Evolutionary conservation across 2,329 filamentous ascomycete genomes (phyloP).

Genomic region (Lasiodiplodia sp.): DNA sequence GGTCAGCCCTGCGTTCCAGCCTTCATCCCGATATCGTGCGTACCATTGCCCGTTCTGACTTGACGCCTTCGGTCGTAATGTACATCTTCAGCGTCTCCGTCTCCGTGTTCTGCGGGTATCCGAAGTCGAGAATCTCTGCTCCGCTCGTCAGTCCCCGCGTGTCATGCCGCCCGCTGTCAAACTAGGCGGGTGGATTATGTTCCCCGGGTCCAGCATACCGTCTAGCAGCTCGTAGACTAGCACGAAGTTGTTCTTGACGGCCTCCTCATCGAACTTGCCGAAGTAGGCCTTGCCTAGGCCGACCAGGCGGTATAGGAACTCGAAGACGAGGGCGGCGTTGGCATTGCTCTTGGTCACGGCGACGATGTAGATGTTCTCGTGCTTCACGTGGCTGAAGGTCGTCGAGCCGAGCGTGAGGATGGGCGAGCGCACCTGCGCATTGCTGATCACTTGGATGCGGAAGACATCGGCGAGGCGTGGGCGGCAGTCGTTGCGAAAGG

Average conservation of each 20-base stretch:
- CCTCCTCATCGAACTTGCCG: slow-evolving; percentile 98
- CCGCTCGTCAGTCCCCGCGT: not conserved
- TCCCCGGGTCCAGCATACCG: slow-evolving; percentile 58
- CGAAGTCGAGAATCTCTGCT: slow-evolving; percentile 95
- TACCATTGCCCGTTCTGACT: slow-evolving; percentile 78
- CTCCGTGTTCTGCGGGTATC: slow-evolving; percentile 98
- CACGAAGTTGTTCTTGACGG: slow-evolving; percentile 99
- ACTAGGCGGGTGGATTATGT: not conserved
- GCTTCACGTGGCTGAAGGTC: slow-evolving; percentile 99
- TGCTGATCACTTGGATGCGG: slow-evolving; percentile 99
- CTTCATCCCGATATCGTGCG: not conserved
- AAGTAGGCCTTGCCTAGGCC: slow-evolving; percentile 94
- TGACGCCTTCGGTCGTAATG: slow-evolving; percentile 98
- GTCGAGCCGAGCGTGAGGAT: slow-evolving; percentile 97
- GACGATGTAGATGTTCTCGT: slow-evolving; percentile 98
- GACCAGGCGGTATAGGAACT: slow-evolving; percentile 94
- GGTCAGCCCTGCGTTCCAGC: slow-evolving; percentile 32
- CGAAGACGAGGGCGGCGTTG: slow-evolving; percentile 96
- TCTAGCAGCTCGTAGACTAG: slow-evolving; percentile 97
- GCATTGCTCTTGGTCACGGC: slow-evolving; percentile 99
- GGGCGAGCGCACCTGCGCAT: slow-evolving; percentile 94
- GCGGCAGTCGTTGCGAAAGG: slow-evolving; percentile 97
- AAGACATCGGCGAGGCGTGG: slow-evolving; percentile 98
- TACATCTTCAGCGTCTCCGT: slow-evolving; percentile 99
- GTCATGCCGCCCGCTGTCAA: not conserved